These are phyloP conservation scores for Argentina anserina DNA, from an alignment of 306 rosid genomes.

Conservation along the genomic window DNA sequence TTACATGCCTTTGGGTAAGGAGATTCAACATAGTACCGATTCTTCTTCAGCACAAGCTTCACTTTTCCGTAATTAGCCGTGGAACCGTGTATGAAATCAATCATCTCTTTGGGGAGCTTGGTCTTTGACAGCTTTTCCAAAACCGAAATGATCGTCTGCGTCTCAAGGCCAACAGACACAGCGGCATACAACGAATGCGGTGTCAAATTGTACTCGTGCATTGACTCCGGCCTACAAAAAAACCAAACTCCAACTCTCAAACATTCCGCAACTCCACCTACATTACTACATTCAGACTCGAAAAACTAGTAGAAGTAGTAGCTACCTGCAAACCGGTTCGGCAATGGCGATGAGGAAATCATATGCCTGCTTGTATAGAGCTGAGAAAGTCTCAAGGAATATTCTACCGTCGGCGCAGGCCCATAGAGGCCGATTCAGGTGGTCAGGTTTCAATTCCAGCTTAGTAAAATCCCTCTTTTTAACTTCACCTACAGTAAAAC, in stretches of 20 bases:
- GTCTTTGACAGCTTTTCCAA: conserved; percentile 84
- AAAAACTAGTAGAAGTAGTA: background rate
- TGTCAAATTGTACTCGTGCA: conserved; percentile 95
- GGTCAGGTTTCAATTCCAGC: conserved; percentile 81
- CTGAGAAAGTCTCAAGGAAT: conserved; percentile 91
- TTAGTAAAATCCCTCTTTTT: conserved; percentile 79
- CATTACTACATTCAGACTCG: background rate
- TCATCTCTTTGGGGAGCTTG: conserved; percentile 96
- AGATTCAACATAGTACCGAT: conserved; percentile 80
- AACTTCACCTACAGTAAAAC: conserved; percentile 35
- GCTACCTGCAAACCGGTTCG: conserved; percentile 92
- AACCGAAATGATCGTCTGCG: conserved; percentile 75
- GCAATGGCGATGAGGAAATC: conserved; percentile 95
- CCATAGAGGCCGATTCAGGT: conserved; percentile 81
- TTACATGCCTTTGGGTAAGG: conserved; percentile 74
- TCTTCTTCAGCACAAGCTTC: conserved; percentile 94
- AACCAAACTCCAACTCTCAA: conserved; percentile 16
- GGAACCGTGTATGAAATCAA: conserved; percentile 73
- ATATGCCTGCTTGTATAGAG: conserved; percentile 89
- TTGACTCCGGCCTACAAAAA: conserved; percentile 74
- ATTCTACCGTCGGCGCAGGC: conserved; percentile 92
- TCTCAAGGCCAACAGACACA: conserved; percentile 88
- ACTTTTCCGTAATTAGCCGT: conserved; percentile 96
- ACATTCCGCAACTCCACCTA: background rate
- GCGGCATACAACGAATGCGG: conserved; percentile 95